Evolutionary conservation across 2,329 filamentous ascomycete species (phyloP), one percentile per base, ranked within the genome.

Genomic region (Ophiosphaerella herpotricha): DNA sequence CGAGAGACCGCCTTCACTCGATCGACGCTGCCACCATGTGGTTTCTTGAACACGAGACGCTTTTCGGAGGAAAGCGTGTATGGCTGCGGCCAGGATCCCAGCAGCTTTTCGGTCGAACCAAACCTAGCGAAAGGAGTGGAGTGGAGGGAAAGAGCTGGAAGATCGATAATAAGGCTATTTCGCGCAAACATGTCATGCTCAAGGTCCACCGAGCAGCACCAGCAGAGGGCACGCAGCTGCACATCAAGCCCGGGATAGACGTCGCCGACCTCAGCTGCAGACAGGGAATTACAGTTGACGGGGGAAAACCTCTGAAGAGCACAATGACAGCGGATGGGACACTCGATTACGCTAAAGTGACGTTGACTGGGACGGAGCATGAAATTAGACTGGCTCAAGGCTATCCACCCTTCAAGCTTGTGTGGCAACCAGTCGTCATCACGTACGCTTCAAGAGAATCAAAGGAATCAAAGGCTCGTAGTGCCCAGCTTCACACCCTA

Each of bases 61-160:
- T 80, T 44, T 81, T 85, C 48, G 75, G 77, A 49, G 78, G 80
- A 53, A 89, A 85, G 73, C 85, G 84, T 64, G 79, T 92, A 60
- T 96, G 92, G 92, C 80, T 96, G 54, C 85, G 88, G 50, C 92
- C 92, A 2, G 92, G 91, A 43, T 90, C 91, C 70, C 85, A 84
- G 62, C 93, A 94, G 71, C 81, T 96, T 16, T 90, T 96, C 69
- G 93, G 93, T 48, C 85, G 93, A 57, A 91, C 89, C 33, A 82
- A 82, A 56, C 81, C 88, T 64, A 79, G 85, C 84, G 65, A 67
- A 18, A 57, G 64, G 37, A 60, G 66, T 21, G 37, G 34, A 61
- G 80, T 68, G 24, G 66, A 67, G 18, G 49, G 48, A 29, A 71
- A 66, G 42, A 67, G 62, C n/a, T 67, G 64, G 56, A 85, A 83